Base-by-base conservation (phyloP, 2,329 filamentous ascomycete genomes). In the Phialophora macrospora region DNA sequence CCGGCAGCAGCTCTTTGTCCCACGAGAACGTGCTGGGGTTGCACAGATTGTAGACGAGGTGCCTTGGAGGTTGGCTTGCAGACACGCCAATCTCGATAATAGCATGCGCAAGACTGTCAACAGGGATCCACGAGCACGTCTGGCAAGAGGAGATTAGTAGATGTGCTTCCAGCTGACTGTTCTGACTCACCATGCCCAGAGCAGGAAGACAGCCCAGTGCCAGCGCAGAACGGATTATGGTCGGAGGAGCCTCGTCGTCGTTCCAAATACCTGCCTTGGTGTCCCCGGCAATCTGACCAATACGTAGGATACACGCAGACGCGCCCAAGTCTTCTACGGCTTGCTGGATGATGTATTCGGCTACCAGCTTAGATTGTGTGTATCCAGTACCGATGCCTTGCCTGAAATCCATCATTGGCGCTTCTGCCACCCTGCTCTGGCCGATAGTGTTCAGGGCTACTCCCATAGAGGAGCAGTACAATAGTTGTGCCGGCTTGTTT, bases 301-400 rank as follows among this genome's bases (percentile, higher is more conserved):
- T 77, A 0, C 84, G 76, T 5, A 82, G 74, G 38, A 79, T 73
- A 4, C 32, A 49, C 5, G 60, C 52, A n/a, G 24, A 26, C 3
- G 60, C 60, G 8, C 24, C 60, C 22, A 34, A 76, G 9, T 71
- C 59, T 30, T 67, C 68, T 7, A 84, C 72, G 73, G 63, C 56
- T 72, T 72, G 24, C 80, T 81, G 7, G 75, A 71, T 1, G 11
- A 87, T 80, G 24, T 77, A 77, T 74, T 88, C 85, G 1, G 84
- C 84, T 1, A 87, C 83, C 83, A 84, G 86, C 74, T 85, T 83
- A 1, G 83, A 85, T 30, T 80, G 79, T 1, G 83, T 81, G 68
- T 88, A 88, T 2, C 85, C 85, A 2, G 85, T 75, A 0, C 77
- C 72, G 1, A 80, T 80, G 0, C 83, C 66, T 34, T 64, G 52